Evolutionary conservation across 495 filamentous ascomycete species (phyloP), one percentile per base, ranked within the genome.

Genomic region (Polyplosphaeria fusca): DNA sequence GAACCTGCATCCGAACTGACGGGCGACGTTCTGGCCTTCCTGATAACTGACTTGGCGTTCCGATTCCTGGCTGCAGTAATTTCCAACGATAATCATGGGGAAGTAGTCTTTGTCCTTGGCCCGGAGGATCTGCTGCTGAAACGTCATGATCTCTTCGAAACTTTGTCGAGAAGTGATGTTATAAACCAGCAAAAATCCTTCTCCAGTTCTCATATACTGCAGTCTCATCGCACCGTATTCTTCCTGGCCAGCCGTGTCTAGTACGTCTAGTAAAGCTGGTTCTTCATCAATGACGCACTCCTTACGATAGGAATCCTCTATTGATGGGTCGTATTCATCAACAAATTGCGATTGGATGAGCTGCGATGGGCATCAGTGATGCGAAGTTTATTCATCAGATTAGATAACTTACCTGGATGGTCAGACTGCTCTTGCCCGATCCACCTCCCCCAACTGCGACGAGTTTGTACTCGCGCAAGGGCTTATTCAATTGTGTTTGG

Each of bases 291-390:
- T 92, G 48, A 93, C 84, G 70, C 92, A 96, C 80, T 96, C 89
- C 83, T 96, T 96, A 73, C 92, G 91, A 77, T 96, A 97, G 55
- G 92, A 96, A 71, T 96, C 92, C 95, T 97, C 92, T 68, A 96
- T 96, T 67, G 91, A 96, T 42, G 92, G 92, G 73, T 96, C 92
- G 72, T 96, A 96, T 72, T 96, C 92, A 70, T 96, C 92, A 67
- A 96, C 89, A 77, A 97, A 96, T 70, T 96, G 92, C 64, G 83
- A 87, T 75, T 96, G 92, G 70, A 95, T 96, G 76, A 96, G 79
- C 77, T 27, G 9, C 23, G 43, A 11, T 13, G 7, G 22, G 18
- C 7, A 23, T 47, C 12, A 13, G 43, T 4, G 18, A 47, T 11
- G 22, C 4, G 22, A 4, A 23, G 11, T 27, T 24, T 47, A 35